Percentiles rank a stretch among this genome's conserved stretches.
Evolutionary conservation across 2,329 filamentous ascomycete species (phyloP).

Genomic region (Parafenestella ontariensis): DNA sequence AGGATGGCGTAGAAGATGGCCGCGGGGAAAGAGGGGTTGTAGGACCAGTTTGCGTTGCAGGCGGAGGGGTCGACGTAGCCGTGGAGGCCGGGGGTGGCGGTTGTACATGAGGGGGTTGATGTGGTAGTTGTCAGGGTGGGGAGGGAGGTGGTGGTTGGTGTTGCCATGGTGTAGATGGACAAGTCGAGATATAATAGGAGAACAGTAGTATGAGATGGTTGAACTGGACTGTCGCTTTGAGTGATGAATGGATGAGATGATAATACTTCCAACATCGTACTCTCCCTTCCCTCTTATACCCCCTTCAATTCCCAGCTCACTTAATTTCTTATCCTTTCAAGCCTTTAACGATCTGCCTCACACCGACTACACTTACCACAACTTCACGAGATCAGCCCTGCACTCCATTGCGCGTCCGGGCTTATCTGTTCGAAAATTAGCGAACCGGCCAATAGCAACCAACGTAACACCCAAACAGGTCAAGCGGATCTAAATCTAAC

Average conservation of each 20-base stretch:
- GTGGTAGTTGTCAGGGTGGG: constrained; percentile 5
- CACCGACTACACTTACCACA: background rate
- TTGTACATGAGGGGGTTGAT: constrained; percentile 27
- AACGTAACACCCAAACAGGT: constrained; percentile 1
- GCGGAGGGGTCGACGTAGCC: constrained; percentile 32
- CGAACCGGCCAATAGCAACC: constrained; percentile 20
- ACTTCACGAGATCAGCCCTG: background rate
- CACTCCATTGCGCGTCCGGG: background rate
- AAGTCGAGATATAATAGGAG: background rate
- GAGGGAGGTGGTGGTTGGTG: constrained; percentile 11
- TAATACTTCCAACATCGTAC: background rate
- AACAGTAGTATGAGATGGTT: background rate
- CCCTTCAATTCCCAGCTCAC: background rate
- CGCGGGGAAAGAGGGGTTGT: constrained; percentile 29
- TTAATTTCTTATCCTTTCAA: too few species aligned
- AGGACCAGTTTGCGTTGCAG: constrained; percentile 38
- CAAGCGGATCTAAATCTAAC: background rate
- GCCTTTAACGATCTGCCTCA: background rate
- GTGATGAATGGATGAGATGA: background rate
- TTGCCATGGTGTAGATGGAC: constrained; percentile 12
- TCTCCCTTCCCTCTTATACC: background rate
- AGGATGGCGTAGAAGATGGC: constrained; percentile 31
- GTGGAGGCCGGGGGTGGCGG: constrained; percentile 28
- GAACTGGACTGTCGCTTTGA: background rate
- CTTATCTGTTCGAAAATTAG: constrained; percentile 1